Conservation (phyloP, 768 basidiomycete genomes). For the Mycena galericulata region DNA sequence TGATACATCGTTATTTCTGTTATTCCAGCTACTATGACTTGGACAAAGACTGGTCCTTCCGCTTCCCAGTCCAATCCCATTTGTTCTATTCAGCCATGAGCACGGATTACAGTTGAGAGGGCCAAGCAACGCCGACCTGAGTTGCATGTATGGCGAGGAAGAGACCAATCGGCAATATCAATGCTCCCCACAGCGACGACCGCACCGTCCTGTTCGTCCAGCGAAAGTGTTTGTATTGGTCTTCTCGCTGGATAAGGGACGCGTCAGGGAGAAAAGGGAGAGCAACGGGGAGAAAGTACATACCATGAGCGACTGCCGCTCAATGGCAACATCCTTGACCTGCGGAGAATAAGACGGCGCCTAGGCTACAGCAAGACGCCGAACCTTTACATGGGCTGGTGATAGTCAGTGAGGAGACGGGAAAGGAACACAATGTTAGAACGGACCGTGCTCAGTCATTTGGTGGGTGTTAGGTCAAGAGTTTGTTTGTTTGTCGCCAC, state of each 20-base stretch:
- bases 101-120: neutral
- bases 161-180: slow-evolving; percentile 72
- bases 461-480: slow-evolving; percentile 42
- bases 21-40: slow-evolving; percentile 22
- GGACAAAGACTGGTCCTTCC: slow-evolving; percentile 44
- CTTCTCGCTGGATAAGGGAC: slow-evolving; percentile 71
- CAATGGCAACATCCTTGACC: slow-evolving; percentile 66
- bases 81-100: slow-evolving; percentile 27
- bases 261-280: slow-evolving; percentile 16
- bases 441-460: slow-evolving; percentile 28
- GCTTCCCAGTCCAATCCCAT: slow-evolving; percentile 46
- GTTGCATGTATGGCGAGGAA: slow-evolving; percentile 57
- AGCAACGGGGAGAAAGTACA: slow-evolving; percentile 3
- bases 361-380: neutral
- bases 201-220: slow-evolving; percentile 80
- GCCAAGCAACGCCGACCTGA: slow-evolving; percentile 43
- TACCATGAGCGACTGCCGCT: slow-evolving; percentile 68
- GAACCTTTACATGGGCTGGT: slow-evolving; percentile 40
- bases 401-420: neutral
- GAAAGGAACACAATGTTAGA: neutral
- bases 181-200: slow-evolving; percentile 70
- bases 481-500: slow-evolving; percentile 50
- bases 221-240: slow-evolving; percentile 85
- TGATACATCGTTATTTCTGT: slow-evolving; percentile 48
- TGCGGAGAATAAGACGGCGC: neutral